Evolutionary conservation across 2,329 filamentous ascomycete genomes (phyloP), one percentile per base, ranked within the genome.

Genomic region (Cytospora piceicola): DNA sequence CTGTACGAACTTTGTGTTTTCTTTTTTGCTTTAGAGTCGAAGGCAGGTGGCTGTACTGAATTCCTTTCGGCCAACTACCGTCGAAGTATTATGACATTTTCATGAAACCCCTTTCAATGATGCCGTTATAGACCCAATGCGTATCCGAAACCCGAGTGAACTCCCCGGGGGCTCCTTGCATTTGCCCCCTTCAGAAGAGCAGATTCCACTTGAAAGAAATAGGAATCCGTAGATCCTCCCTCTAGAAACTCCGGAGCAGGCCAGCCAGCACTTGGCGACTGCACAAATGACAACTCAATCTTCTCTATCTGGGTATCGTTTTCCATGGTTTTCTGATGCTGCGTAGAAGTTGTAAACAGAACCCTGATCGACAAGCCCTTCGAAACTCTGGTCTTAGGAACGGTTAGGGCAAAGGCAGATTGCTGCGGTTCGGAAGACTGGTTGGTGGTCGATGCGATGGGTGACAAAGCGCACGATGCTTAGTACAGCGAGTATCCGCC

Each of bases 401-500:
- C 15, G 17, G 4, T 5, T 42, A 17, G 17, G 4, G 17, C 3
- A 42, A 4, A 42, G 6, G 39, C 8, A 42, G 34, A 15, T 1
- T 3, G 3, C 4, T 4, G 20, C 15, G 39, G 20, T 14, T 8
- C 30, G 20, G 24, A 24, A 24, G 22, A 8, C 11, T 36, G 34
- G 22, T 14, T 17, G 24, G 32, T 22, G 9, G 32, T 55, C 12
- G 20, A 3, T 55, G 27, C n/a, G 1, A 46, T 22, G 24, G 20
- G 39, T 30, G 17, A 53, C 36, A 2, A 42, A 5, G 17, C 30
- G 12, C 15, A 11, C 5, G n/a, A 15, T 46, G 68, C 72, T 79
- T 81, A 86, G 77, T 83, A 88, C 72, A 86, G 83, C 54, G 86
- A 88, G 81, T 90, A 90, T 58, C 88, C 88, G 72, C 88, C 89